Base-by-base conservation (phyloP, 2,329 filamentous ascomycete species). In the Aspergillus neotritici region DNA sequence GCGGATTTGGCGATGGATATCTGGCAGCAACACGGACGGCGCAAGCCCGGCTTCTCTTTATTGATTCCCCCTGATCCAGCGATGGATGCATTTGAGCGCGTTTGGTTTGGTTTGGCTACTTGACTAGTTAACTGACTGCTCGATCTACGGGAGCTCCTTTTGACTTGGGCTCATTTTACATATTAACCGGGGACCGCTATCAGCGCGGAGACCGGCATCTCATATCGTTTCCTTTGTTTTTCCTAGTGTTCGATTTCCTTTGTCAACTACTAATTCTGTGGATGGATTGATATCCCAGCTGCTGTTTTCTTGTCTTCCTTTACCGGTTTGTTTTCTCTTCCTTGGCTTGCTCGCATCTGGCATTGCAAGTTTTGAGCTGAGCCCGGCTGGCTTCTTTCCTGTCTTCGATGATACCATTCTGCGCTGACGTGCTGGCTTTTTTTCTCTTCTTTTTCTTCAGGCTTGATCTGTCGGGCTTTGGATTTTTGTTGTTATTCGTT, bases 351-450 rank as follows among this genome's bases (percentile, higher is more conserved):
- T 42, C 43, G 51, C 52, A 55, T 55, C 47, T 48, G 41, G 43
- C 40, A 39, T 17, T 50, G 47, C 47, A 43, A 41, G 21, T 25
- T 25, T 48, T 48, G 32, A 54, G 50, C 55, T 52, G 49, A 44
- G 53, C 55, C 53, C 54, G 55, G 55, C 48, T 61, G 54, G 34
- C 40, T 41, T 52, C 34, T 43, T 16, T 44, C 52, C 47, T 52
- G 44, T 41, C 60, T 62, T 61, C 48, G 55, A 60, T 63, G 62
- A 64, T 64, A 64, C 62, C 62, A 64, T 64, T 61, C 55, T 54
- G 61, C 61, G 61, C 53, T 53, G 21, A 25, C 21, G 7, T 9
- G 21, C 21, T 25, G 3, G 21, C 21, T 25, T 25, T 25, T 25
- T 9, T 25, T 8, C 9, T 25, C 21, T 25, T 8, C 21, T 17